Conservation (phyloP, 176 grass and related monocot species). For the Calamus simplicifolius region DNA sequence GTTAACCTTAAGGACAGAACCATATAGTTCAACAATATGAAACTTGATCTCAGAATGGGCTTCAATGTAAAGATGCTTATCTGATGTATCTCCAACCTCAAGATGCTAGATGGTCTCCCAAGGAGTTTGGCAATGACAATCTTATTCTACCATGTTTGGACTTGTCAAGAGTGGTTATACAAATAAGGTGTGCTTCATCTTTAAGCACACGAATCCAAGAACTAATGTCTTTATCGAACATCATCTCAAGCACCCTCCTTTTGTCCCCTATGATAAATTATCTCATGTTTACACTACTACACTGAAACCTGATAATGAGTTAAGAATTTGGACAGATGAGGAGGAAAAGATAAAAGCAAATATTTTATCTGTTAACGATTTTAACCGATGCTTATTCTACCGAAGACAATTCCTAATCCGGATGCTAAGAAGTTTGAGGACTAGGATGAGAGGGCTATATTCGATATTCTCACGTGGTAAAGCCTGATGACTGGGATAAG, state of each 20-base stretch:
- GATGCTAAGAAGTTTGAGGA: slow-evolving; percentile 97
- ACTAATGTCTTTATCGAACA: slow-evolving; percentile 84
- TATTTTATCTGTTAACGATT: slow-evolving; percentile 71
- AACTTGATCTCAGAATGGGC: slow-evolving; percentile 78
- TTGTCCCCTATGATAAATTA: slow-evolving; percentile 79
- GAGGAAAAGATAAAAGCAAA: slow-evolving; percentile 85
- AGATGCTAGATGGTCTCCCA: slow-evolving; percentile 55
- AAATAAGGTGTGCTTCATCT: slow-evolving; percentile 95
- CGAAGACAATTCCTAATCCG: slow-evolving; percentile 85
- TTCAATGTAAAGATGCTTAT: slow-evolving; percentile 91
- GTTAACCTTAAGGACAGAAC: slow-evolving; percentile 63
- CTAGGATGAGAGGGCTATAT: slow-evolving; percentile 90
- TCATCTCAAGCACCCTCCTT: slow-evolving; percentile 86
- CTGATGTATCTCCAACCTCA: slow-evolving; percentile 79
- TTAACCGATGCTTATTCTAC: slow-evolving; percentile 68
- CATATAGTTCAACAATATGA: slow-evolving; percentile 70
- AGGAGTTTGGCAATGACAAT: slow-evolving; percentile 83
- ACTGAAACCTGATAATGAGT: slow-evolving; percentile 74
- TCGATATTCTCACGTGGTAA: slow-evolving; percentile 55
- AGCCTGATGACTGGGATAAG: slow-evolving; percentile 96
- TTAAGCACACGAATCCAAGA: slow-evolving; percentile 90
- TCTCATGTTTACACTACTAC: slow-evolving; percentile 93
- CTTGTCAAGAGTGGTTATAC: slow-evolving; percentile 94
- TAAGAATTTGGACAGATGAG: slow-evolving; percentile 76
- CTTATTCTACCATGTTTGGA: slow-evolving; percentile 94